These are phyloP conservation scores for Trichoderma cornu-damae DNA, from an alignment of 2,329 filamentous ascomycete species.

Conservation along the genomic window DNA sequence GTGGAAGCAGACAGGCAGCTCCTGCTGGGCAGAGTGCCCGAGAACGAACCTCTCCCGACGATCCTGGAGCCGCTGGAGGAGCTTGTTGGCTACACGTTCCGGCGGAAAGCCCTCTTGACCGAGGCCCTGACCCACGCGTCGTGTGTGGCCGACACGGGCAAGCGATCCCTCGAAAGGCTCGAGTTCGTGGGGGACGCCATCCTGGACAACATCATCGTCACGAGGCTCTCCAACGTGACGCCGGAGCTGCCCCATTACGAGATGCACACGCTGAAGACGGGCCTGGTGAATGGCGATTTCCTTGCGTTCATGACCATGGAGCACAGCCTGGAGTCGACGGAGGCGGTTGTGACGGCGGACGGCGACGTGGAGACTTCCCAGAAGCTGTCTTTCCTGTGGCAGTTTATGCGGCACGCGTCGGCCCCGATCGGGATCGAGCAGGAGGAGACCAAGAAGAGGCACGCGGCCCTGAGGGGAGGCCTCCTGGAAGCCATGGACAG, in stretches of 20 bases:
- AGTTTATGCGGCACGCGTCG: conserved; percentile 60
- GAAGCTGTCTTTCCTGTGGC: conserved; percentile 51
- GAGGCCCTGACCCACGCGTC: conserved; percentile 81
- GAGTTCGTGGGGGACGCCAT: conserved; percentile 87
- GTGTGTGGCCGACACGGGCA: conserved; percentile 39
- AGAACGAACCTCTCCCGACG: conserved; percentile 33
- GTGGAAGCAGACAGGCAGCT: conserved; percentile 37
- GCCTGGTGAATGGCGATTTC: conserved; percentile 74
- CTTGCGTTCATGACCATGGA: conserved; percentile 70
- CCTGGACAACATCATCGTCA: conserved; percentile 71
- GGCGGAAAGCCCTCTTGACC: conserved; percentile 60
- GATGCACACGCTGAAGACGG: conserved; percentile 74
- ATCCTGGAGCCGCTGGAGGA: conserved; percentile 51
- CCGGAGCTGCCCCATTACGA: conserved; percentile 43
- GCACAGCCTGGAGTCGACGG: conserved; percentile 24
- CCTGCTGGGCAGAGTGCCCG: conserved; percentile 41
- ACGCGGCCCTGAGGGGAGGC: conserved; percentile 42
- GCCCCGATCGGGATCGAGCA: conserved; percentile 45
- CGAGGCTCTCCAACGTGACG: conserved; percentile 47
- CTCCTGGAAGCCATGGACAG: conserved; percentile 48
- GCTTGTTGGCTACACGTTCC: conserved; percentile 68
- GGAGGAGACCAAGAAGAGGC: conserved; percentile 39
- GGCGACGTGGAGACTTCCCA: conserved; percentile 23
- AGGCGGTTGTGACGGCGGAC: conserved; percentile 20
- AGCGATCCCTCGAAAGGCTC: conserved; percentile 59